phyloP scores from a whole-genome alignment of 2,329 filamentous ascomycete genomes.

The Penicillium sp. region DNA sequence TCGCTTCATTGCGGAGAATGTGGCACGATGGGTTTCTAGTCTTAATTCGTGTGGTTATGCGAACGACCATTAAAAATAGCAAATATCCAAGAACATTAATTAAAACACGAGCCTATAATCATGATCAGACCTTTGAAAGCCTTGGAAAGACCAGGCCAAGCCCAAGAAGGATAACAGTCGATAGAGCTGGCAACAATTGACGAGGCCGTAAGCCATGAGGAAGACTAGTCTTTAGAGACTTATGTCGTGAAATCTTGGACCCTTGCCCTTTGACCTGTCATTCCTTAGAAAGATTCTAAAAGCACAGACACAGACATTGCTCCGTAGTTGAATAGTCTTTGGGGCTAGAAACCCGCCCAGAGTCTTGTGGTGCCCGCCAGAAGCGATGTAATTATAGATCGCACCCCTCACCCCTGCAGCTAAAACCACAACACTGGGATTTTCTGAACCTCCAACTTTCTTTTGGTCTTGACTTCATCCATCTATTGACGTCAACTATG shows the following conservation, averaged over 20 bases:
- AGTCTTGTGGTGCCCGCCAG: constrained; percentile 9
- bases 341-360: constrained; percentile 11
- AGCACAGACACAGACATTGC: constrained; percentile 9
- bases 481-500: constrained; percentile 10
- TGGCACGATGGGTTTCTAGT: neutral
- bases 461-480: constrained; percentile 8
- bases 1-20: constrained; percentile 1
- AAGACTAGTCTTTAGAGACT: neutral
- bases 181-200: neutral
- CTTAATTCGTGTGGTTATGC: constrained; percentile 10
- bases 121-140: neutral
- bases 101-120: neutral
- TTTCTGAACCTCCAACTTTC: constrained; percentile 19
- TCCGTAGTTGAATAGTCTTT: neutral
- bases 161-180: neutral
- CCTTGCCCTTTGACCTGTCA: neutral
- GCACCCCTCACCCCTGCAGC: constrained; percentile 29
- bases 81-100: neutral
- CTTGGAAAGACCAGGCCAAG: neutral
- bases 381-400: constrained; percentile 33
- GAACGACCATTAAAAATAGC: constrained; percentile 8
- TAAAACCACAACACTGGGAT: constrained; percentile 35
- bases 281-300: neutral
- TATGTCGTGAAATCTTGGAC: neutral
- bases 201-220: neutral